Evolutionary conservation across 495 filamentous ascomycete genomes (phyloP).

Genomic region (Rostrohypoxylon terebratum): DNA sequence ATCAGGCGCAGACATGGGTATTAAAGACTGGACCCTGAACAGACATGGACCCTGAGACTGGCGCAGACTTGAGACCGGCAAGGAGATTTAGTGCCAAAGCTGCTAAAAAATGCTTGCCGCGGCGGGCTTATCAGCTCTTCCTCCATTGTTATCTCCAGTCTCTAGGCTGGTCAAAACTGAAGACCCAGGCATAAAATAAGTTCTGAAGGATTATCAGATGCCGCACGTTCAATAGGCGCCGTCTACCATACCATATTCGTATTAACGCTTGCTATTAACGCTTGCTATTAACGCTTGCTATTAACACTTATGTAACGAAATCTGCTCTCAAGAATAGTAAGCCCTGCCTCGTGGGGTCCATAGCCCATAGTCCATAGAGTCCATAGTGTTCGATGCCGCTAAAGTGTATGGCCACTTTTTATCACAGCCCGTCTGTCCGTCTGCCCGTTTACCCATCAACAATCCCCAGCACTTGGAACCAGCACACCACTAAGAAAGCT

Average conservation of each 20-base stretch:
- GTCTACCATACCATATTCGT: not conserved
- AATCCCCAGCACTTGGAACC: not conserved
- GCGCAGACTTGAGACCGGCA: constrained; percentile 11
- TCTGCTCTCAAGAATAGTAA: not conserved
- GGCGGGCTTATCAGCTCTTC: constrained; percentile 6
- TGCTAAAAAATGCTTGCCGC: constrained; percentile 2
- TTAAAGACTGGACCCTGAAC: not conserved
- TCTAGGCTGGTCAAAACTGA: not conserved
- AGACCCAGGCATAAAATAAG: constrained; percentile 1
- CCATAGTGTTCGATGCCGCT: too few species aligned
- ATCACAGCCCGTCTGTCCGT: not conserved
- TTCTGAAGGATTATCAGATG: constrained; percentile 11
- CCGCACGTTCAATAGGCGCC: not conserved
- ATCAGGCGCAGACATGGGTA: constrained; percentile 9
- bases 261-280: not conserved
- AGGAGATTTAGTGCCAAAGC: not conserved
- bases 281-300: not conserved
- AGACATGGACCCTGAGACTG: constrained; percentile 7
- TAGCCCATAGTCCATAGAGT: too few species aligned
- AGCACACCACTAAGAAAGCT: not conserved
- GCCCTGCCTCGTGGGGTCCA: not conserved
- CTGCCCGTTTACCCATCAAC: not conserved
- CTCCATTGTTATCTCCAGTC: not conserved
- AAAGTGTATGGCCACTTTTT: constrained; percentile 1
- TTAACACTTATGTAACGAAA: not conserved